Conservation (phyloP, 2,329 filamentous ascomycete species). For the Cryphonectria carpinicola region DNA sequence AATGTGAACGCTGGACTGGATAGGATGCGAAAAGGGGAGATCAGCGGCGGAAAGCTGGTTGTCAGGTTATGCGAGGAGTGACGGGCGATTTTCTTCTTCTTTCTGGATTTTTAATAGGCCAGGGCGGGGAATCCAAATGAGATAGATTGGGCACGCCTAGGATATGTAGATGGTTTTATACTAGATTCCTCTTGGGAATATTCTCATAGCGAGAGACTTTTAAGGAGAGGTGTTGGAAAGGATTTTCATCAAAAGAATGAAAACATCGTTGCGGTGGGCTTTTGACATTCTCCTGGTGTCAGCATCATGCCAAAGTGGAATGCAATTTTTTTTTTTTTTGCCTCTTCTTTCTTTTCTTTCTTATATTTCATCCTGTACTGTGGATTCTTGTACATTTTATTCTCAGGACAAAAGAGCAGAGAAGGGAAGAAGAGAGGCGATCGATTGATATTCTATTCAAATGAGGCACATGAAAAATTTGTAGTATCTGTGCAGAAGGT, state of each 20-base stretch:
- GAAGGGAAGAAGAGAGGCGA: no score
- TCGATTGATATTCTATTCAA: no score
- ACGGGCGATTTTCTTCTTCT: conserved; percentile 1
- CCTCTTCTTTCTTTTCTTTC: background rate
- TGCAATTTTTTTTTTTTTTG: no score
- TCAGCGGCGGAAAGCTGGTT: conserved; percentile 72
- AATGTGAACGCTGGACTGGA: conserved; percentile 72
- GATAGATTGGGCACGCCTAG: background rate
- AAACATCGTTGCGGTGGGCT: background rate
- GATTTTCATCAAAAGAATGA: background rate
- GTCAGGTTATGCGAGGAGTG: conserved; percentile 43
- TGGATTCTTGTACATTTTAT: background rate
- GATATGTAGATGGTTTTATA: background rate
- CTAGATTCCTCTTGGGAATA: background rate
- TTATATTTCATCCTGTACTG: background rate
- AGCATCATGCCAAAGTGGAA: background rate
- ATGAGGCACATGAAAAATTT: no score
- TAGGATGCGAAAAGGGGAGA: conserved; percentile 65
- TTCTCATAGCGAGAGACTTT: background rate
- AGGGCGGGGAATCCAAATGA: background rate
- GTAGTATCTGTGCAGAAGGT: no score
- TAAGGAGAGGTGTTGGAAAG: background rate
- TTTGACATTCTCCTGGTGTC: background rate
- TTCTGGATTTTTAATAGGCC: background rate
- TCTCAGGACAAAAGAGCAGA: background rate